Base-by-base conservation (phyloP, 768 basidiomycete genomes). In the Russula sp. region DNA sequence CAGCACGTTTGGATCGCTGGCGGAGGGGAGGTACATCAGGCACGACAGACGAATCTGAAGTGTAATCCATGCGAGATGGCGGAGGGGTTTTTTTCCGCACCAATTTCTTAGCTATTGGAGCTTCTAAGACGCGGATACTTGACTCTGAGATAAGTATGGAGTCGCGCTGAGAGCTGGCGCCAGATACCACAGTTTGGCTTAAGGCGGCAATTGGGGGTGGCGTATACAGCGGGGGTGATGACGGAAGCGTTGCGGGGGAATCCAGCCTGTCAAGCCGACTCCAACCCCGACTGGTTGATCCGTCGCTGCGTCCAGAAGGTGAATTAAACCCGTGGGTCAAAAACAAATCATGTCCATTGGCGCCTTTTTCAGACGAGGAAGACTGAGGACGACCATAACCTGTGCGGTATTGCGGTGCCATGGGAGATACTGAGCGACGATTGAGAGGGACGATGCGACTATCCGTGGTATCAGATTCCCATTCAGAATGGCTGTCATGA, bases 341-440 rank as follows among this genome's bases (percentile, higher is more conserved):
- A 29, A 52, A 29, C 29, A 49, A 41, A 20, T 59, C 56, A 47
- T 53, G 65, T 35, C 63, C 32, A 10, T 38, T 36, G 5, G 9
- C 29, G n/a, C 56, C 47, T 20, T 50, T 58, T 42, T 66, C 66
- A 2, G 59, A 66, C 1, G 69, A 69, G 1, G 78, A 77, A 7
- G 80, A 79, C 34, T 51, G 51, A 72, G 11, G 66, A n/a, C 64
- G 78, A 38, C 54, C 75, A 29, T 72, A 68, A n/a, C 14, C 38
- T 9, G 45, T 42, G 47, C 45, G 59, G 41, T 22, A 59, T 54
- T 52, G 50, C 13, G 60, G 64, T 29, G 87, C 86, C 84, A 88
- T 85, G 4, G 88, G 87, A 5, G 88, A 90, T 5, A 88, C 71
- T 13, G 84, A 83, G 64, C 79, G 80, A 36, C 88, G 81, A 69